Conservation (phyloP, 2,329 filamentous ascomycete genomes). For the Graphilbum sp. region DNA sequence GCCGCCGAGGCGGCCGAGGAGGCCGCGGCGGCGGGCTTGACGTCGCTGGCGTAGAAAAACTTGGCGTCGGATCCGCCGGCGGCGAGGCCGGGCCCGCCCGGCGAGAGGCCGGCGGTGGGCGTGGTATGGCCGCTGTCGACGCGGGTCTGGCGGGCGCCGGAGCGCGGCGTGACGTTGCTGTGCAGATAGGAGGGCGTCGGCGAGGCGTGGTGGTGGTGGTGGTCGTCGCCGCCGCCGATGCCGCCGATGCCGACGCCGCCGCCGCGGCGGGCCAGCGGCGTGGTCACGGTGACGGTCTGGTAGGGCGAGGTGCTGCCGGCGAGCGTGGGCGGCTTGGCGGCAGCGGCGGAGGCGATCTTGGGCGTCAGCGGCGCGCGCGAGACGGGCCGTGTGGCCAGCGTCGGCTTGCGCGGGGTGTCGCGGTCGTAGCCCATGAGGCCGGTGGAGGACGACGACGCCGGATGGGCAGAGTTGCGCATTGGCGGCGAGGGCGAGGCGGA, state of each 20-base stretch:
- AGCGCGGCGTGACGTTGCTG: slow-evolving; percentile 63
- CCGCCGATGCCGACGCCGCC: not conserved
- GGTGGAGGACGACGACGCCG: slow-evolving; percentile 7
- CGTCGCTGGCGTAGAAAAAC: slow-evolving; percentile 89
- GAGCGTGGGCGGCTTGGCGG: slow-evolving; percentile 6
- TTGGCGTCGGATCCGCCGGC: slow-evolving; percentile 32
- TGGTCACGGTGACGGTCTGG: slow-evolving; percentile 19
- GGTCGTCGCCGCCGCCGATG: not conserved
- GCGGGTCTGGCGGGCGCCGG: slow-evolving; percentile 55
- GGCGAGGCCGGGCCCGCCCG: not conserved
- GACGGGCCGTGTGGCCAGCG: slow-evolving; percentile 46
- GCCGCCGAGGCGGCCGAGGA: not conserved
- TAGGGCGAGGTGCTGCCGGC: slow-evolving; percentile 1
- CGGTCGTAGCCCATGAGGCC: slow-evolving; percentile 20
- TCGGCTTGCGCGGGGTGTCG: slow-evolving; percentile 33
- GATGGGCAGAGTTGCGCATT: slow-evolving; percentile 7
- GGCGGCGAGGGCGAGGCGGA: not conserved
- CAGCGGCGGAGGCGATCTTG: slow-evolving; percentile 32
- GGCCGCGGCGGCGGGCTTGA: slow-evolving; percentile 15
- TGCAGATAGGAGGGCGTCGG: slow-evolving; percentile 39
- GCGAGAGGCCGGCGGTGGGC: slow-evolving; percentile 36
- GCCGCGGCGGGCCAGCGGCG: slow-evolving; percentile 23
- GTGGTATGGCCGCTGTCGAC: slow-evolving; percentile 53
- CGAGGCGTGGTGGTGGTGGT: slow-evolving; percentile 17
- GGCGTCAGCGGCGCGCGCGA: slow-evolving; percentile 34